Base-by-base conservation (phyloP, 2,329 filamentous ascomycete species). In the Cercospora canescens region DNA sequence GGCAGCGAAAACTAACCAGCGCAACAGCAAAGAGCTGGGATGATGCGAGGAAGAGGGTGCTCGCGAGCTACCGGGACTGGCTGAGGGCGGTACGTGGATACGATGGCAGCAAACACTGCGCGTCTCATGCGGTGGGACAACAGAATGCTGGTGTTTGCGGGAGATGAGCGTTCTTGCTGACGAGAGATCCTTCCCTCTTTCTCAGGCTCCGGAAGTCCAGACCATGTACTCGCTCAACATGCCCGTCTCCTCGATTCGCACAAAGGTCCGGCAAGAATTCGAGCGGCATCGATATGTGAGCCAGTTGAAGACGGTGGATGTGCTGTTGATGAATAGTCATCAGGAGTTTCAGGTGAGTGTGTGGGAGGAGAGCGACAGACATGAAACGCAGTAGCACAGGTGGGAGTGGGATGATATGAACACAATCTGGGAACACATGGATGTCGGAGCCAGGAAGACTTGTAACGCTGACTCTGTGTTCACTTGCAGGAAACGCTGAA, bases 181-280 rank as follows among this genome's bases (percentile, higher is more conserved):
- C 37, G 3, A 11, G 21, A 24, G 18, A 6, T 32, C 12, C 18
- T 21, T 52, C n/a, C 18, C 16, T 52, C n/a, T 35, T 39, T 26
- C 52, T 62, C 79, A 99, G 95, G 93, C 93, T 45, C 94, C 95
- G 68, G 94, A 98, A 80, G 94, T 99, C 77, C 95, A 98, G 81
- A 91, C 89, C 69, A 97, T 98, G 93, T 99, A 99, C 88, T 91
- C 91, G 69, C 85, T 99, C 76, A 92, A 92, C 78, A 88, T 96
- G 77, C 93, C 94, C 61, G 89, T 97, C 61, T 91, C 94, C 45
- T 86, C 87, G 70, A 89, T 99, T 78, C 91, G 95, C 74, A 96
- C 94, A 66, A 94, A 96, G 83, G 91, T 98, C 79, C 88, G 95
- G 79, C 91, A 98, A 83, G 94, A 99, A 79, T 99, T 97, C 79